Conservation (phyloP, 495 filamentous ascomycete genomes). For the Lophium mytilinum region DNA sequence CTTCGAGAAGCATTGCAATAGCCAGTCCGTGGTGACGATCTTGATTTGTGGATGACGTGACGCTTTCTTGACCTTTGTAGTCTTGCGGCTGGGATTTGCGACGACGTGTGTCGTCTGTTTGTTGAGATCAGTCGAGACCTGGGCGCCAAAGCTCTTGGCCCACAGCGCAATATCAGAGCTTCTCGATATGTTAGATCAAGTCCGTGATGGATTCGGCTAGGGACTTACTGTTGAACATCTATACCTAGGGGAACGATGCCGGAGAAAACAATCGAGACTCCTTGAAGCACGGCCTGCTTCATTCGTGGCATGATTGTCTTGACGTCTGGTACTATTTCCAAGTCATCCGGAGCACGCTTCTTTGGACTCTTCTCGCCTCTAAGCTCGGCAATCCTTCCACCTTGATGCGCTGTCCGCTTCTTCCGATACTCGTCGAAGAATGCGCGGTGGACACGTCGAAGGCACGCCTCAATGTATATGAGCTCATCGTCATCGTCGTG, state of each 20-base stretch:
- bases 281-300: constrained; percentile 62
- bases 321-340: constrained; percentile 72
- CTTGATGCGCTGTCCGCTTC: constrained; percentile 40
- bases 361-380: constrained; percentile 45
- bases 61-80: constrained; percentile 79
- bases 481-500: constrained; percentile 81
- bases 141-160: constrained; percentile 75
- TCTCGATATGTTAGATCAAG: constrained; percentile 14
- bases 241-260: constrained; percentile 76
- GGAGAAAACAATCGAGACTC: constrained; percentile 71
- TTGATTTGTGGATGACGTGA: constrained; percentile 59
- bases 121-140: constrained; percentile 52
- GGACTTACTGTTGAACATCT: constrained; percentile 53
- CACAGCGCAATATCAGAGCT: constrained; percentile 77
- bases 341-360: constrained; percentile 46
- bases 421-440: constrained; percentile 80
- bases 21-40: constrained; percentile 86
- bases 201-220: background rate
- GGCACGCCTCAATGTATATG: constrained; percentile 58
- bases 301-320: constrained; percentile 70
- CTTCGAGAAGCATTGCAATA: constrained; percentile 67
- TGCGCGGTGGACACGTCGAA: constrained; percentile 62
- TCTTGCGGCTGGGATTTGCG: constrained; percentile 63
- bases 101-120: constrained; percentile 59
- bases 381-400: constrained; percentile 52